phyloP scores from a whole-genome alignment of 192 early-diverging fungal genomes.

The Diversispora epigaea region DNA sequence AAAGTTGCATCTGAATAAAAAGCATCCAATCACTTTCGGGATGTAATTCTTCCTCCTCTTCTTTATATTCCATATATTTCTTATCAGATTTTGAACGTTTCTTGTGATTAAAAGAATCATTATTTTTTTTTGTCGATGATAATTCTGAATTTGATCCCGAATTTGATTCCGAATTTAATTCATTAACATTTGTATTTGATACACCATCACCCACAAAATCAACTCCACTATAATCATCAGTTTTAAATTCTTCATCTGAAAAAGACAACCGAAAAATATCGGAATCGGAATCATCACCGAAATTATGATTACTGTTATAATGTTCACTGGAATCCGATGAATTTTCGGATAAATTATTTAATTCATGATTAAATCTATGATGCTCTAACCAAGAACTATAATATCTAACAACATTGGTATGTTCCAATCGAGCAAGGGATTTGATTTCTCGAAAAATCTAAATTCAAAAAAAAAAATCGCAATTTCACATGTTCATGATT shows the following conservation, averaged over 20 bases:
- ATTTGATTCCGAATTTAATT: neutral
- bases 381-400: constrained; percentile 90
- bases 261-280: constrained; percentile 31
- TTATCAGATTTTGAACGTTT: too few species aligned
- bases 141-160: too few species aligned
- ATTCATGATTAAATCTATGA: constrained; percentile 34
- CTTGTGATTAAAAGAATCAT: neutral
- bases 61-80: neutral
- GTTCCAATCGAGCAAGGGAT: constrained; percentile 77
- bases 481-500: constrained; percentile 50
- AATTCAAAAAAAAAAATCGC: neutral
- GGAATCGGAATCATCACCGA: constrained; percentile 35
- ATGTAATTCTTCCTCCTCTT: neutral
- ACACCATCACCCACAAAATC: constrained; percentile 34
- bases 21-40: constrained; percentile 48
- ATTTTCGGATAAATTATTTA: neutral
- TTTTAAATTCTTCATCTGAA: constrained; percentile 5
- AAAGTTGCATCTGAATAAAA: constrained; percentile 94
- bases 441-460: constrained; percentile 92
- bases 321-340: too few species aligned
- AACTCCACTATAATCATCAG: constrained; percentile 36
- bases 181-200: neutral
- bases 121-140: neutral
- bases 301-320: constrained; percentile 30
- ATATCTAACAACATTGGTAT: constrained; percentile 92